phyloP scores from a whole-genome alignment of 2,329 filamentous ascomycete genomes.

The Stemphylium lycopersici region DNA sequence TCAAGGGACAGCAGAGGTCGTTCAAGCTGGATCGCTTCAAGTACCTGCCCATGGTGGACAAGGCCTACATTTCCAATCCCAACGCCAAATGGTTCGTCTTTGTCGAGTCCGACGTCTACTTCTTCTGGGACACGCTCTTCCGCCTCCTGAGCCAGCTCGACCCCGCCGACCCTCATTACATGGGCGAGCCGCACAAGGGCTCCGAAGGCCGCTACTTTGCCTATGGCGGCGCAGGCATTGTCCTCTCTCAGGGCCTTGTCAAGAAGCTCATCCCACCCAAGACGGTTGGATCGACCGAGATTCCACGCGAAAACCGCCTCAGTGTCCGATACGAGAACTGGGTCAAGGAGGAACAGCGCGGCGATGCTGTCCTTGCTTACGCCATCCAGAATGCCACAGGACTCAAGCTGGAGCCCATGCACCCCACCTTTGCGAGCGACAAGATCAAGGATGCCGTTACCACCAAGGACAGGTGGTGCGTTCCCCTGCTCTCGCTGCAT shows the following conservation, averaged over 20 bases:
- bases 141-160: constrained; percentile 51
- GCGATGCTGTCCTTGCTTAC: constrained; percentile 49
- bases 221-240: constrained; percentile 54
- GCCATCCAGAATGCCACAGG: constrained; percentile 48
- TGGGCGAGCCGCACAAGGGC: constrained; percentile 47
- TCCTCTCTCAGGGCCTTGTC: constrained; percentile 60
- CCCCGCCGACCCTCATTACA: constrained; percentile 45
- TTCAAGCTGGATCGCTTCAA: constrained; percentile 66
- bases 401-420: constrained; percentile 45
- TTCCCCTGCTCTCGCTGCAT: constrained; percentile 51
- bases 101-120: constrained; percentile 48
- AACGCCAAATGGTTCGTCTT: constrained; percentile 49
- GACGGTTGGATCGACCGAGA: constrained; percentile 34
- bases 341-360: constrained; percentile 54
- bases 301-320: constrained; percentile 35
- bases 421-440: constrained; percentile 52
- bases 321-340: constrained; percentile 41
- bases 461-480: constrained; percentile 51
- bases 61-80: constrained; percentile 51
- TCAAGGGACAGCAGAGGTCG: constrained; percentile 57
- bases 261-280: constrained; percentile 49
- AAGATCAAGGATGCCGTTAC: constrained; percentile 55
- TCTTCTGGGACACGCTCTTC: constrained; percentile 51
- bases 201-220: constrained; percentile 48
- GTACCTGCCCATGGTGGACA: constrained; percentile 63